Conservation (phyloP, 2,329 filamentous ascomycete species). For the Aspergillus glaucus region DNA sequence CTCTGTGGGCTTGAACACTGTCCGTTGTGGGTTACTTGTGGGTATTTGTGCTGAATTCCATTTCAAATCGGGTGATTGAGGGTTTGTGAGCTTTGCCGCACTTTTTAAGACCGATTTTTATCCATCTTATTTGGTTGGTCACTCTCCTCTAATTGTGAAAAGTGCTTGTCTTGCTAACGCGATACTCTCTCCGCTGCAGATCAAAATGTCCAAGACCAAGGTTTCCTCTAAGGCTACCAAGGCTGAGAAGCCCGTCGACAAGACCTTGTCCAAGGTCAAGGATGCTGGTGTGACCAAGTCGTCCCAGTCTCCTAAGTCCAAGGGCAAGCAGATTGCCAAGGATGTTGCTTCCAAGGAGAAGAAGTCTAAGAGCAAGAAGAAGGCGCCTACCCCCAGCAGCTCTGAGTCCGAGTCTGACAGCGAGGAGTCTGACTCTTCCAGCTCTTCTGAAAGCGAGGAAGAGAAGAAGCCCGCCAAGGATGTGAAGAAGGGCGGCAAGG, state of each 20-base stretch:
- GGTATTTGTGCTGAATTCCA: conserved; percentile 24
- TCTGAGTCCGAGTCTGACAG: conserved; percentile 23
- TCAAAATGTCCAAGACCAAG: conserved; percentile 44
- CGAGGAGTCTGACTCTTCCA: conserved; percentile 26
- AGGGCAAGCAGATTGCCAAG: conserved; percentile 41
- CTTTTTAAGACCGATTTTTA: conserved; percentile 5
- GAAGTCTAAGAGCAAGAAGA: conserved; percentile 39
- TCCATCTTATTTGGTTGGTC: not conserved
- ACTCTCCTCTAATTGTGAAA: not conserved
- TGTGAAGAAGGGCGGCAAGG: conserved; percentile 1
- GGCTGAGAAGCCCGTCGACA: conserved; percentile 35
- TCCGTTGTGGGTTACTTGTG: conserved; percentile 37
- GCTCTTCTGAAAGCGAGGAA: conserved; percentile 25
- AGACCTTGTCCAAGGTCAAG: conserved; percentile 44
- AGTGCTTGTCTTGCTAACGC: not conserved
- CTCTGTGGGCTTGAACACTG: conserved; percentile 41
- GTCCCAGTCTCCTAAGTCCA: conserved; percentile 37
- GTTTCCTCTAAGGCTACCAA: conserved; percentile 26
- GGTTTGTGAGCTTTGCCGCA: conserved; percentile 33
- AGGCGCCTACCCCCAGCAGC: conserved; percentile 33
- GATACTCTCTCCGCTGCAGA: conserved; percentile 7
- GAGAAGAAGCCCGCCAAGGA: conserved; percentile 24
- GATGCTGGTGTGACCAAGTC: conserved; percentile 41
- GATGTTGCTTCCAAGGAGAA: conserved; percentile 35
- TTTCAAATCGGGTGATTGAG: conserved; percentile 31